Evolutionary conservation across 2,329 filamentous ascomycete species (phyloP).

Genomic region (Macroventuria anomochaeta): DNA sequence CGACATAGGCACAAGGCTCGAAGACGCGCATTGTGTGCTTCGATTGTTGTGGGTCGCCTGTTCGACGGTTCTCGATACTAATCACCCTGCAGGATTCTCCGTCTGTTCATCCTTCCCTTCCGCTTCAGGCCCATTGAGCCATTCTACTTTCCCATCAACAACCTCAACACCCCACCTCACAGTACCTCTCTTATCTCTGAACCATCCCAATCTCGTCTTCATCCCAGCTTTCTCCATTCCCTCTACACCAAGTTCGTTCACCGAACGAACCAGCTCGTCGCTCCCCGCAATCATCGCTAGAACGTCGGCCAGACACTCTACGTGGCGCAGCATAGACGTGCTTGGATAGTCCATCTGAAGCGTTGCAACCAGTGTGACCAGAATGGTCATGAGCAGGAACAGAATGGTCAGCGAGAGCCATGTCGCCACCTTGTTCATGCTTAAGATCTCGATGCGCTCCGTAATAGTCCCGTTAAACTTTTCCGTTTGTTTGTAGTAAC

Average conservation of each 20-base stretch:
- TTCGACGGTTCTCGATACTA: no score
- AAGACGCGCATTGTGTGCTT: neutral
- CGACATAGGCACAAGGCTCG: no score
- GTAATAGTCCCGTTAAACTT: conserved; percentile 2
- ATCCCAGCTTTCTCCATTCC: conserved; percentile 2
- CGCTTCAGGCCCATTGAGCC: no score
- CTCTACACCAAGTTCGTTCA: conserved; percentile 1
- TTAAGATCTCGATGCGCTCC: conserved; percentile 11
- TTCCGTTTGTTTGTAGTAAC: neutral
- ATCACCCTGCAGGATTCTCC: no score
- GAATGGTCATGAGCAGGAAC: conserved; percentile 12
- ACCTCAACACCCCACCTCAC: conserved; percentile 25
- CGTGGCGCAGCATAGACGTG: neutral
- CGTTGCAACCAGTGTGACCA: conserved; percentile 3
- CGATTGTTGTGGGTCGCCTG: no score
- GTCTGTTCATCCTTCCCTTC: no score
- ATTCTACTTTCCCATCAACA: no score
- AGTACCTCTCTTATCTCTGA: conserved; percentile 13
- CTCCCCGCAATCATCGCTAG: conserved; percentile 17
- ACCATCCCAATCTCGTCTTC: conserved; percentile 23
- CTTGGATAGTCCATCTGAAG: conserved; percentile 11
- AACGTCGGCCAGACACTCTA: conserved; percentile 20
- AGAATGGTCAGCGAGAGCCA: conserved; percentile 19
- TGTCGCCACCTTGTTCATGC: conserved; percentile 14
- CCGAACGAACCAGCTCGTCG: conserved; percentile 7